A percentile compares a stretch with the other conserved stretches of the same genome.
phyloP scores from a whole-genome alignment of 176 grass and related monocot genomes.

The Aegilops sharonensis region DNA sequence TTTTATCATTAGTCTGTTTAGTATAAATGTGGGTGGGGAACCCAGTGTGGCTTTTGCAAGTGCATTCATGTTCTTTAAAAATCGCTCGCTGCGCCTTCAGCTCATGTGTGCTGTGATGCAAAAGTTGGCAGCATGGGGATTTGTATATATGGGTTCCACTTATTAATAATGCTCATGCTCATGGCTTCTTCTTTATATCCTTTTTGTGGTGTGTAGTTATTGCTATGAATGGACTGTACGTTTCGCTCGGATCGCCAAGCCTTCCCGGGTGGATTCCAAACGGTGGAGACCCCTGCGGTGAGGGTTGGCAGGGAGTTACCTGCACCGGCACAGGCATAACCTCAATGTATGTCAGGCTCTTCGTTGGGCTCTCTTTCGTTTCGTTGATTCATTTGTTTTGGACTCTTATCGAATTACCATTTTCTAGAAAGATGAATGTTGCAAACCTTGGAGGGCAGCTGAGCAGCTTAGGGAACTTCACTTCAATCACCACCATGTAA shows the following conservation, averaged over 20 bases:
- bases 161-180: background rate
- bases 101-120: conserved; percentile 20
- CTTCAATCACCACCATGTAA: conserved; percentile 82
- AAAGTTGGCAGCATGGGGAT: background rate
- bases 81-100: background rate
- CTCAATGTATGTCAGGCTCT: conserved; percentile 72
- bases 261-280: conserved; percentile 85
- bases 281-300: conserved; percentile 84
- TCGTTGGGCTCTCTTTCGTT: conserved; percentile 26
- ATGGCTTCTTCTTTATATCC: background rate
- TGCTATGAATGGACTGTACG: conserved; percentile 85
- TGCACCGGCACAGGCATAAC: conserved; percentile 79
- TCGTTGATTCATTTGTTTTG: background rate
- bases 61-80: background rate
- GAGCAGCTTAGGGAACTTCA: conserved; percentile 76
- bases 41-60: background rate
- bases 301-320: conserved; percentile 75
- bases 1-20: background rate
- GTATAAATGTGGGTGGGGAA: background rate
- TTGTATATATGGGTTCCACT: background rate
- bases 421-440: conserved; percentile 78
- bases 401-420: conserved; percentile 20
- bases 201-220: conserved; percentile 47
- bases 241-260: conserved; percentile 64
- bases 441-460: conserved; percentile 95